These are phyloP conservation scores for Saxophila tyrrhenica DNA, from an alignment of 495 filamentous ascomycete genomes.

Conservation along the genomic window DNA sequence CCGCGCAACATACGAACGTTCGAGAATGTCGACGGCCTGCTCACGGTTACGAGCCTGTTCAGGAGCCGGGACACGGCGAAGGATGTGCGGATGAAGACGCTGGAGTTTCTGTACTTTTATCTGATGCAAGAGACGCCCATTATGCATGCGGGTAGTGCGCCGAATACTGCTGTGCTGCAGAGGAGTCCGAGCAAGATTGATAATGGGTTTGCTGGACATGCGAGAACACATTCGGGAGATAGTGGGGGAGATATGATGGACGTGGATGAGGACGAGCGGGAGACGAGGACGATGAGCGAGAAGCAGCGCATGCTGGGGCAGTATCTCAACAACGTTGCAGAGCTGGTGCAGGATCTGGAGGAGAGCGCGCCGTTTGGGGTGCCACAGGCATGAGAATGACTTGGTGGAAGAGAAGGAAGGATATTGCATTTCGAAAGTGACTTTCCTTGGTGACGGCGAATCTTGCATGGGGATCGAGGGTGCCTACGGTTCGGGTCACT, in stretches of 20 bases:
- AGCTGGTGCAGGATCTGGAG: constrained; percentile 78
- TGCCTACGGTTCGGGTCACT: too few relatives aligned
- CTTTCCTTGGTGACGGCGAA: not conserved
- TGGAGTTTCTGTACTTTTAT: constrained; percentile 97
- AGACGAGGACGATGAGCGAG: constrained; percentile 65
- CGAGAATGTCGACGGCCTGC: constrained; percentile 81
- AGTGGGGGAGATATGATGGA: constrained; percentile 26
- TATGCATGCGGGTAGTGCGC: constrained; percentile 28
- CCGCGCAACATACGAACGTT: constrained; percentile 84
- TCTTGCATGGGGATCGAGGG: not conserved
- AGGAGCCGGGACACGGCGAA: constrained; percentile 68
- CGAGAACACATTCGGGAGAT: constrained; percentile 27
- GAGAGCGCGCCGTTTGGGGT: constrained; percentile 60
- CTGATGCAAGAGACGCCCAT: constrained; percentile 78
- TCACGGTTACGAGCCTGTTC: constrained; percentile 89
- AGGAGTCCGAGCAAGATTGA: constrained; percentile 62
- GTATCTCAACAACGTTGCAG: constrained; percentile 82
- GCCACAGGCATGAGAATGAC: not conserved
- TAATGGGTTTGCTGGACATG: constrained; percentile 33
- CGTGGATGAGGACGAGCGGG: constrained; percentile 27
- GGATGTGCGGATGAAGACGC: constrained; percentile 82
- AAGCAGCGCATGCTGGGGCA: constrained; percentile 74
- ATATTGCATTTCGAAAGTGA: too few relatives aligned
- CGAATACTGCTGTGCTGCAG: constrained; percentile 39
- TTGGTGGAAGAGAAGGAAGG: too few relatives aligned